A percentile compares a stretch with the other conserved stretches of the same genome.
Conservation (phyloP, 768 basidiomycete species). For the Suillus spraguei region DNA sequence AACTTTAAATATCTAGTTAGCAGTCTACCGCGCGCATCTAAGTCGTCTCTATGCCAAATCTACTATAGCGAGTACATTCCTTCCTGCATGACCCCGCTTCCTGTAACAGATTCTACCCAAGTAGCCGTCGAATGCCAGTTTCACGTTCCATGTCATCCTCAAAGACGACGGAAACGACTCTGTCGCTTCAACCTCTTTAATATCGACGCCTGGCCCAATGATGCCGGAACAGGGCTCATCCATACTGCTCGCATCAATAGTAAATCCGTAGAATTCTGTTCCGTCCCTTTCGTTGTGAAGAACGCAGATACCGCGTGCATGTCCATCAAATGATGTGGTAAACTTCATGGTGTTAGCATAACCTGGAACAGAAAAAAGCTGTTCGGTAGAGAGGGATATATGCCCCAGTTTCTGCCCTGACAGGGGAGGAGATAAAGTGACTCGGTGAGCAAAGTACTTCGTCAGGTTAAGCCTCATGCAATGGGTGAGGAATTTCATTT, state of each 20-base stretch:
- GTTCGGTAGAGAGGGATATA: neutral
- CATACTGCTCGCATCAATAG: neutral
- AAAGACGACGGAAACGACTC: conserved; percentile 7
- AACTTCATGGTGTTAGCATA: conserved; percentile 9
- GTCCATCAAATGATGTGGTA: conserved; percentile 1
- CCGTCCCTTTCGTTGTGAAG: conserved; percentile 3
- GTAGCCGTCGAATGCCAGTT: conserved; percentile 1
- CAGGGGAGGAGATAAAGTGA: neutral
- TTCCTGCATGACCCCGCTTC: conserved; percentile 1
- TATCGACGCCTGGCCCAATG: conserved; percentile 7
- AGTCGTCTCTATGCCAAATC: neutral
- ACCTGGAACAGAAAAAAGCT: conserved; percentile 5
- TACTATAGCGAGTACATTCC: conserved; percentile 6
- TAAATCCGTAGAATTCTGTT: conserved; percentile 4
- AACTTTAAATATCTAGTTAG: neutral
- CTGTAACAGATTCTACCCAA: conserved; percentile 6
- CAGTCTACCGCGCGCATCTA: neutral
- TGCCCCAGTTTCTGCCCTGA: neutral
- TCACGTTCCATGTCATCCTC: conserved; percentile 8
- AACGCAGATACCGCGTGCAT: conserved; percentile 6
- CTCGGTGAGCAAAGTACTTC: conserved; percentile 9
- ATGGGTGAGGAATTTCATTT: conserved; percentile 4
- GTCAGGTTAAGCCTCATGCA: conserved; percentile 6
- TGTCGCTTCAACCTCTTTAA: conserved; percentile 8
- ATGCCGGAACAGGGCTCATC: neutral